Conservation (phyloP, 169 alveolate species). For the Eimeria falciformis region DNA sequence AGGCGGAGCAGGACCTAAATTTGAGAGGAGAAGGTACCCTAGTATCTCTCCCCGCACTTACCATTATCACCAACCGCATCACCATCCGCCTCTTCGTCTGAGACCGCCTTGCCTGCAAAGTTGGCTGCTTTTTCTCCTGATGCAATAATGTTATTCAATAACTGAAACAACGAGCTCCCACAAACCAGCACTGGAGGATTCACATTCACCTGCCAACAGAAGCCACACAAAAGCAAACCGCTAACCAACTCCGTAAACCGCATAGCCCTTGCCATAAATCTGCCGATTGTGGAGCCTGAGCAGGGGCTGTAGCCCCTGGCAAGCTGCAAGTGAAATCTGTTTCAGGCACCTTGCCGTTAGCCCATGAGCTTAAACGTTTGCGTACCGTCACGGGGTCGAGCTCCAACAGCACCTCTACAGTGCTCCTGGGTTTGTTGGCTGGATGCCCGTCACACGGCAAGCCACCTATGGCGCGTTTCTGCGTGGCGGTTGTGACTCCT, state of each 20-base stretch:
- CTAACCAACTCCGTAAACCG: neutral
- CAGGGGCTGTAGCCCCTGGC: too few species aligned
- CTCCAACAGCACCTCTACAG: slow-evolving; percentile 16
- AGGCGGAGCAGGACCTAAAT: too few species aligned
- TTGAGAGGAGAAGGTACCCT: too few species aligned
- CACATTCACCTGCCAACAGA: slow-evolving; percentile 52
- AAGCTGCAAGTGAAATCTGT: neutral
- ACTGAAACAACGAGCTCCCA: slow-evolving; percentile 31
- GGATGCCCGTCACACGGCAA: too few species aligned
- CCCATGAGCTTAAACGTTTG: neutral
- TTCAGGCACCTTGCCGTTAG: neutral
- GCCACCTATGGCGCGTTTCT: too few species aligned
- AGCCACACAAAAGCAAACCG: neutral
- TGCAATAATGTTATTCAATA: neutral
- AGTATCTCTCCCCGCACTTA: too few species aligned
- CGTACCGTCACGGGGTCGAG: slow-evolving; percentile 57
- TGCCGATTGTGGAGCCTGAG: too few species aligned
- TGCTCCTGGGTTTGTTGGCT: neutral
- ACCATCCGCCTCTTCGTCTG: too few species aligned
- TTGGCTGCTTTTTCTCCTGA: neutral
- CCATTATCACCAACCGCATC: too few species aligned
- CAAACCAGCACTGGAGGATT: slow-evolving; percentile 18
- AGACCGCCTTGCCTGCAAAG: too few species aligned
- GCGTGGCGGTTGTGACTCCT: too few species aligned
- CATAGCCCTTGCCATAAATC: neutral